Percentiles rank a stretch among this genome's conserved stretches.
phyloP scores from a whole-genome alignment of 345 rosid genomes.

The Camelina hispida region DNA sequence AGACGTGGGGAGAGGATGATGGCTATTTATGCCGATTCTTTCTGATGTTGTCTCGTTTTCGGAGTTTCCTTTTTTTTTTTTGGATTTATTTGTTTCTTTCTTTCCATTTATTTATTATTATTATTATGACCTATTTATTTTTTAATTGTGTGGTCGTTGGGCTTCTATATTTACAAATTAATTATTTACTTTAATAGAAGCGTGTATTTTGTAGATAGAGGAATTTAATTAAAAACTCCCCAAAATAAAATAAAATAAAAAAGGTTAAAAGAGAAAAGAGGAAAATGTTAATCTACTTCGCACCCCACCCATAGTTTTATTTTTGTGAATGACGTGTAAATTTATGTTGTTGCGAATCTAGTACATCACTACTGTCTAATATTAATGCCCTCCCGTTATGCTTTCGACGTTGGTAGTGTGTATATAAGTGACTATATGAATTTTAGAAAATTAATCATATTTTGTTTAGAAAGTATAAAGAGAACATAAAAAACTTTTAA shows the following conservation, averaged over 20 bases:
- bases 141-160: slow-evolving; percentile 36
- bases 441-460: no score
- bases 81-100: slow-evolving; percentile 19
- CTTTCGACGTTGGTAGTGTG: slow-evolving; percentile 22
- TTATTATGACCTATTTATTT: background rate
- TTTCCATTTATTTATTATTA: background rate
- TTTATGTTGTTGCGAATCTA: slow-evolving; percentile 37
- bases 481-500: no score
- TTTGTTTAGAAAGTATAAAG: no score
- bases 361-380: slow-evolving; percentile 37
- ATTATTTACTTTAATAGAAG: slow-evolving; percentile 11
- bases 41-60: slow-evolving; percentile 41
- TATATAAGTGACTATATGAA: no score
- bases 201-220: slow-evolving; percentile 38
- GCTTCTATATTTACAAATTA: slow-evolving; percentile 3
- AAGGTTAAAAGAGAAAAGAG: background rate
- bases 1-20: slow-evolving; percentile 3
- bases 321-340: background rate
- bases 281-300: slow-evolving; percentile 28
- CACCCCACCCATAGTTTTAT: slow-evolving; percentile 15
- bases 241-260: background rate
- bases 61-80: slow-evolving; percentile 25
- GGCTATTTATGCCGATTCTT: slow-evolving; percentile 36
- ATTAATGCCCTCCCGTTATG: slow-evolving; percentile 18
- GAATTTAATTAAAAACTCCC: slow-evolving; percentile 10